A percentile compares a stretch with the other conserved stretches of the same genome.
Evolutionary conservation across 1,284 basidiomycete species (phyloP).

Genomic region (Xanthoconium separans): DNA sequence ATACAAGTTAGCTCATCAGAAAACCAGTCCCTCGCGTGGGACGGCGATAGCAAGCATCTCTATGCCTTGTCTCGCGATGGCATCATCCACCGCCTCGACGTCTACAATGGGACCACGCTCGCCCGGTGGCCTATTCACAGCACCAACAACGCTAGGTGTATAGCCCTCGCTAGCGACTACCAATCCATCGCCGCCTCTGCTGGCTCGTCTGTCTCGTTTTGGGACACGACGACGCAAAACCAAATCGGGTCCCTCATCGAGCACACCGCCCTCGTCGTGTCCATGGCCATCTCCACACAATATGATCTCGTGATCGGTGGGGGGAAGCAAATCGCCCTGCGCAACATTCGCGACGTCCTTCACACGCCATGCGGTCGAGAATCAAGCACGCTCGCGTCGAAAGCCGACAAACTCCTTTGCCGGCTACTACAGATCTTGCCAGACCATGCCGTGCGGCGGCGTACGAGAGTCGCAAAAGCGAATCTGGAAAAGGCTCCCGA

Average conservation of each 20-base stretch:
- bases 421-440: background rate
- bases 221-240: constrained; percentile 5
- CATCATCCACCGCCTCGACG: constrained; percentile 5
- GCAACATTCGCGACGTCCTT: background rate
- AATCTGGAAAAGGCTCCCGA: background rate
- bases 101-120: background rate
- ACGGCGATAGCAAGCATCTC: constrained; percentile 3
- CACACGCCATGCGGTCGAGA: background rate
- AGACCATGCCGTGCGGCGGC: background rate
- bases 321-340: background rate
- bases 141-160: background rate
- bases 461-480: background rate
- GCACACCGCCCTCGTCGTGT: background rate
- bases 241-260: constrained; percentile 5
- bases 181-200: constrained; percentile 9
- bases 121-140: constrained; percentile 1
- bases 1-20: background rate
- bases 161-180: constrained; percentile 2
- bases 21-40: constrained; percentile 12
- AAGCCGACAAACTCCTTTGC: background rate
- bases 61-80: constrained; percentile 1
- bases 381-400: background rate
- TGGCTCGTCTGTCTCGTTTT: constrained; percentile 8
- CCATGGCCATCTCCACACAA: constrained; percentile 6
- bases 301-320: constrained; percentile 3